A percentile compares a stretch with the other conserved stretches of the same genome.
Evolutionary conservation across 495 filamentous ascomycete species (phyloP).

Genomic region (Aspergillus incahuasiensis): DNA sequence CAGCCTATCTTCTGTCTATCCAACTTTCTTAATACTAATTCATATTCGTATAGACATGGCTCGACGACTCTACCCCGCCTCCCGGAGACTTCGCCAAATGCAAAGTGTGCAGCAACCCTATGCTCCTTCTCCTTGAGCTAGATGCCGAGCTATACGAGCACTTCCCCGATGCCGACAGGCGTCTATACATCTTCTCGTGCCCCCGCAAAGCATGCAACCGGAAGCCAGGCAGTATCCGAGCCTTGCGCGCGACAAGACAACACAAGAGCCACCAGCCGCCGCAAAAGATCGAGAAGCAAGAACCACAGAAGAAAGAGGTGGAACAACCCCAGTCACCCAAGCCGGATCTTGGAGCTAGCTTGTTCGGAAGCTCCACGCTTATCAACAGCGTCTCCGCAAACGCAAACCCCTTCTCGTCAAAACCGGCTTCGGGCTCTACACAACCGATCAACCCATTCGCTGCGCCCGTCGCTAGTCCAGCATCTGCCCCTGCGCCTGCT

Average conservation of each 20-base stretch:
- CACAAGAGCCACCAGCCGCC: slow-evolving; percentile 23
- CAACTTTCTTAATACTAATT: slow-evolving; percentile 9
- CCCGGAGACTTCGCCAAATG: slow-evolving; percentile 78
- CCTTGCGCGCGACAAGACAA: slow-evolving; percentile 58
- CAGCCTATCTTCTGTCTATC: not conserved
- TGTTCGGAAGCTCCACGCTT: slow-evolving; percentile 48
- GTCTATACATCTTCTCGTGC: slow-evolving; percentile 82
- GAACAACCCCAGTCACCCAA: slow-evolving; percentile 30
- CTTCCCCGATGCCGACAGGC: slow-evolving; percentile 79
- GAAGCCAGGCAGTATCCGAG: slow-evolving; percentile 74
- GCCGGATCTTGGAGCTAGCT: slow-evolving; percentile 52
- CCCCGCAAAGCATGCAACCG: slow-evolving; percentile 72
- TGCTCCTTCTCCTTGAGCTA: slow-evolving; percentile 83
- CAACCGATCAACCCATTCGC: slow-evolving; percentile 43
- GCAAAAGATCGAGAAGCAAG: slow-evolving; percentile 30
- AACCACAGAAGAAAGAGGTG: slow-evolving; percentile 32
- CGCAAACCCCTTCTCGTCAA: slow-evolving; percentile 55
- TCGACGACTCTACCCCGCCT: slow-evolving; percentile 63
- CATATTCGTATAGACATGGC: slow-evolving; percentile 61
- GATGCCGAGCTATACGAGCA: slow-evolving; percentile 84
- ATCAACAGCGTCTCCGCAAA: slow-evolving; percentile 43
- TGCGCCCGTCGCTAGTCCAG: slow-evolving; percentile 33
- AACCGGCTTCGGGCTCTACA: slow-evolving; percentile 16
- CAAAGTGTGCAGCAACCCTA: slow-evolving; percentile 78
- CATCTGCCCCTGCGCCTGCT: slow-evolving; percentile 18